Percentiles rank a stretch among this genome's conserved stretches.
phyloP scores from a whole-genome alignment of 2,329 filamentous ascomycete genomes.

The Nemania sp. region DNA sequence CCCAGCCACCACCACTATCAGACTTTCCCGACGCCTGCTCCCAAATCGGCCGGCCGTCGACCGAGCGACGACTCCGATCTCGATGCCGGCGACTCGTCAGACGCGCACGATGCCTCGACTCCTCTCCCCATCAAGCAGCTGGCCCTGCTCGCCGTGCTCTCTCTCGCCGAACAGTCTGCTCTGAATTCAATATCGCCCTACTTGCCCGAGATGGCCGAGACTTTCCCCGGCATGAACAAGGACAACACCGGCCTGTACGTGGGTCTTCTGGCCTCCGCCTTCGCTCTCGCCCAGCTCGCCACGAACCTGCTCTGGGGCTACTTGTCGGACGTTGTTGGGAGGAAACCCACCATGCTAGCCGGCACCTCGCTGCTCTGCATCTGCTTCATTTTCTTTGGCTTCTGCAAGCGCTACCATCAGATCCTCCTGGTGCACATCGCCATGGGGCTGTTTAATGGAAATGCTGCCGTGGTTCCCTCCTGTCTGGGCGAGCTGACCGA shows the following conservation, averaged over 20 bases:
- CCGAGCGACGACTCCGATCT: constrained; percentile 39
- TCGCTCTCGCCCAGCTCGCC: constrained; percentile 87
- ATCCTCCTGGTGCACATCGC: constrained; percentile 81
- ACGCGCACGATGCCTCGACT: constrained; percentile 57
- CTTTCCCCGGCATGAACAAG: constrained; percentile 77
- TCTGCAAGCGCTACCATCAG: constrained; percentile 81
- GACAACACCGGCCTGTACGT: constrained; percentile 82
- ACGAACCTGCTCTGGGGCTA: constrained; percentile 94
- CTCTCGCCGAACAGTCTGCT: constrained; percentile 91
- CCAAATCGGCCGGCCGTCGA: constrained; percentile 61
- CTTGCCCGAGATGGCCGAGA: constrained; percentile 86
- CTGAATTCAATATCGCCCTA: constrained; percentile 97
- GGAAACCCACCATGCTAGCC: constrained; percentile 79
- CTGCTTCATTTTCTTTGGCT: constrained; percentile 85
- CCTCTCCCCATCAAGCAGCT: constrained; percentile 85
- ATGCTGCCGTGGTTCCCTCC: constrained; percentile 90
- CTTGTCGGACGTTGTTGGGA: constrained; percentile 75
- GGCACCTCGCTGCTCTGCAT: constrained; percentile 81
- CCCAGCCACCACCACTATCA: constrained; percentile 68
- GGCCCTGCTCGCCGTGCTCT: constrained; percentile 81
- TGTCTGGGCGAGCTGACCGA: constrained; percentile 95
- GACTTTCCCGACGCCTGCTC: constrained; percentile 77
- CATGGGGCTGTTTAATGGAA: constrained; percentile 94
- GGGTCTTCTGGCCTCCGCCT: constrained; percentile 84
- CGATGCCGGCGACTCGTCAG: constrained; percentile 36